Conservation (phyloP, 345 rosid genomes). For the Populus simonii region DNA sequence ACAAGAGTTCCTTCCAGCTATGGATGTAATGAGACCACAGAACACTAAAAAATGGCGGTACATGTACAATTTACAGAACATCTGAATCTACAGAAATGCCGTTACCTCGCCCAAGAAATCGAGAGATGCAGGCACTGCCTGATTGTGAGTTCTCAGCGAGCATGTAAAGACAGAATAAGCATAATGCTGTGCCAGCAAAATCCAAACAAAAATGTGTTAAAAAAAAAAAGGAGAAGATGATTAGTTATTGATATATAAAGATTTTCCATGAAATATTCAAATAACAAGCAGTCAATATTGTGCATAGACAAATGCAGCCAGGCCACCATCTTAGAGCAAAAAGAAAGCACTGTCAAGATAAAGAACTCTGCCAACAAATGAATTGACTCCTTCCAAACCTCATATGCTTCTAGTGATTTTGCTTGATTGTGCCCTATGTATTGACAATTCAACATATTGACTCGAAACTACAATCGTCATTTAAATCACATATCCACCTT, state of each 20-base stretch:
- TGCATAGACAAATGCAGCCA: not conserved
- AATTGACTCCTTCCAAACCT: not conserved
- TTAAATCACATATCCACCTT: too few relatives aligned
- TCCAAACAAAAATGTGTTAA: not conserved
- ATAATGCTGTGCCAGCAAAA: slow-evolving; percentile 49
- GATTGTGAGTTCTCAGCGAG: slow-evolving; percentile 55
- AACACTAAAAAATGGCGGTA: not conserved
- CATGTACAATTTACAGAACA: slow-evolving; percentile 1
- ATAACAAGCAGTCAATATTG: not conserved
- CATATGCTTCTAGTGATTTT: too few relatives aligned
- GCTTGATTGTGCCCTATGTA: not conserved
- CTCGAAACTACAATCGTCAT: too few relatives aligned
- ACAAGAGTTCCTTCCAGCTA: not conserved
- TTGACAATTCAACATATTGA: not conserved
- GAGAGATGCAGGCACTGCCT: slow-evolving; percentile 32
- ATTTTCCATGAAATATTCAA: not conserved
- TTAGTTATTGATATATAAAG: not conserved
- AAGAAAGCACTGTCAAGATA: not conserved
- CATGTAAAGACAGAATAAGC: slow-evolving; percentile 75
- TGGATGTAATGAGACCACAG: not conserved
- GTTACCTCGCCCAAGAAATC: slow-evolving; percentile 41
- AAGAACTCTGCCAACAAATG: too few relatives aligned
- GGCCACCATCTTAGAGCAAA: not conserved
- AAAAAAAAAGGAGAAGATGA: not conserved
- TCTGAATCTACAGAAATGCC: slow-evolving; percentile 36